Evolutionary conservation across 352 stramenopile species (phyloP), one percentile per base, ranked within the genome.

Genomic region (Pythium dissimile): DNA sequence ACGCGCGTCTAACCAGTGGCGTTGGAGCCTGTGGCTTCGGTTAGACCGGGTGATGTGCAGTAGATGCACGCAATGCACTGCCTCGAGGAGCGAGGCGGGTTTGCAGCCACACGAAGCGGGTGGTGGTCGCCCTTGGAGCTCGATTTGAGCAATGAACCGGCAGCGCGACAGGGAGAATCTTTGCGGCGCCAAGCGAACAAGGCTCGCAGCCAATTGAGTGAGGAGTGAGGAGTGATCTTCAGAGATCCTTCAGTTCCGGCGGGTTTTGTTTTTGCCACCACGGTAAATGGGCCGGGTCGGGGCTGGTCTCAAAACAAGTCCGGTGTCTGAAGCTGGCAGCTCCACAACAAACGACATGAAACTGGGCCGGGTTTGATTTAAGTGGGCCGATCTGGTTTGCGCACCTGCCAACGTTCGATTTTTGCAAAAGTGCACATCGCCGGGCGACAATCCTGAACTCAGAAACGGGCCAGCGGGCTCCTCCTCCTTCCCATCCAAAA

Each of bases 71-170:
- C n/a, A n/a, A n/a, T n/a, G n/a, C n/a, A n/a, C n/a, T n/a, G n/a
- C n/a, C n/a, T n/a, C n/a, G n/a, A n/a, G n/a, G n/a, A n/a, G n/a
- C n/a, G n/a, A n/a, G n/a, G n/a, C n/a, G n/a, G n/a, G n/a, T n/a
- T n/a, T n/a, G n/a, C n/a, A n/a, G n/a, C n/a, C n/a, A n/a, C n/a
- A n/a, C n/a, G 16, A 23, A 16, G 23, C 23, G 13, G 3, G 3
- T 5, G 3, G 34, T 30, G 27, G 37, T 11, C 48, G 54, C 34
- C 47, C 34, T 47, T n/a, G 2, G 43, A 41, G 34, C 54, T 62
- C 54, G 54, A 54, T 31, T 49, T 62, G 54, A 62, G 54, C 44
- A 62, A 62, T 62, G 54, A 54, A n/a, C n/a, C n/a, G n/a, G 26
- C 30, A 39, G 42, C 26, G 21, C 10, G 13, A 35, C 15, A 54